Base-by-base conservation (phyloP, 177 flowering plant species). In the Tripterygium wilfordii region DNA sequence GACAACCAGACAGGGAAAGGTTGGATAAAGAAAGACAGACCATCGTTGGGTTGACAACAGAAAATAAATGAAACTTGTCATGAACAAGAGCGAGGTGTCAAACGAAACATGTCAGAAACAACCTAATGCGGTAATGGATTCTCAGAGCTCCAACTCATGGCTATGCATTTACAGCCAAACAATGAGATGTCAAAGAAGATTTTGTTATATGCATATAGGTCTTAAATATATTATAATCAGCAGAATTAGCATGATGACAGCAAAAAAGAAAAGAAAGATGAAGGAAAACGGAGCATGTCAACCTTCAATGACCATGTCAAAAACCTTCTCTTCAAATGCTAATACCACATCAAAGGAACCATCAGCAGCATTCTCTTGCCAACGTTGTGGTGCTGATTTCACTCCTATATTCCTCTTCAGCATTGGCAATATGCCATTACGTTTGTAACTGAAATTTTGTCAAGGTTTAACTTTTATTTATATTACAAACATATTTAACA, bases 321-420 rank as follows among this genome's bases (percentile, higher is more conserved):
- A 91, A 28, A 91, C 98, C 76, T 83, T 91, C 36, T 91, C 98
- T 64, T 91, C 98, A 53, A 91, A 91, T 25, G 96, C 68, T 47
- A 91, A 59, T 2, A 91, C 92, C 20, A 85, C 83, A 61, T 91
- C 95, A 59, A 91, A 88, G 19, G 54, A 27, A 29, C 98, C 96
- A 74, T 91, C 96, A 49, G 78, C 67, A 43, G 92, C 90, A 80
- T 91, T 91, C 1, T 83, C 94, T 67, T 91, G 98, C 98, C 98
- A 91, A 3, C 98, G 75, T 53, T 91, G 98, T 23, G 98, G 98
- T 0, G 98, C 96, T 23, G 54, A 16, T 73, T 91, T 91, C 37
- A 88, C 88, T n/a, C 67, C 36, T n/a, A 64, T 54, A 64, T 91
- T 91, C 69, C 98, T 77, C 62, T 88, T 88, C 29, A 91, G 80